These are phyloP conservation scores for Podila verticillata DNA, from an alignment of 192 early-diverging fungal species.

Conservation along the genomic window DNA sequence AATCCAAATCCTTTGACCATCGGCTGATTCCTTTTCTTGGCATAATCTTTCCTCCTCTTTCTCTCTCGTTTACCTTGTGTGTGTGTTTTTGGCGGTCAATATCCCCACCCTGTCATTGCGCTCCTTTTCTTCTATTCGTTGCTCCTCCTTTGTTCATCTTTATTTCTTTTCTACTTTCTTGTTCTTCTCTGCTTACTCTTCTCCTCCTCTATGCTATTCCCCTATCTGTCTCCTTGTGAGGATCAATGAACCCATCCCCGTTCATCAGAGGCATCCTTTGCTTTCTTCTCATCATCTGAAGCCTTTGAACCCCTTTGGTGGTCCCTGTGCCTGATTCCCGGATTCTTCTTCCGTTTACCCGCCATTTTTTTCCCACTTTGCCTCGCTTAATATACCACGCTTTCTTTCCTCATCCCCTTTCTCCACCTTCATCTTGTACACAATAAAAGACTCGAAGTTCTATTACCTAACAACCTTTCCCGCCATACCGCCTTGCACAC, in stretches of 20 bases:
- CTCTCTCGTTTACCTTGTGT: neutral
- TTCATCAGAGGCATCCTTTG: neutral
- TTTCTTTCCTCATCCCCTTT: neutral
- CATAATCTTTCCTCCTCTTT: neutral
- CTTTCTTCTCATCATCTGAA: neutral
- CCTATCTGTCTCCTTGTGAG: neutral
- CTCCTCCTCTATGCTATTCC: neutral
- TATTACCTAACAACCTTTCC: too few relatives aligned
- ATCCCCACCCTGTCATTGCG: neutral
- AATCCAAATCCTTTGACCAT: neutral
- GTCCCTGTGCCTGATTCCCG: neutral
- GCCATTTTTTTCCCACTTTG: neutral
- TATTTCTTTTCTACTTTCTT: neutral
- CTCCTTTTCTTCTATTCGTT: neutral
- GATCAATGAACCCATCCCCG: neutral
- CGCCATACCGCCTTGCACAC: neutral
- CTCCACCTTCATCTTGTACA: neutral
- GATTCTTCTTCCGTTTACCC: neutral
- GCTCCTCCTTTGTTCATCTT: neutral
- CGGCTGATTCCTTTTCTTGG: neutral
- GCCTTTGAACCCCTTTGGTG: neutral
- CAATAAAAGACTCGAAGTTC: neutral
- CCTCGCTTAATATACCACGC: neutral
- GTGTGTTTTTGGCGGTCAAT: neutral
- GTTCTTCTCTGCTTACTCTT: neutral